Conservation (phyloP, 2,329 filamentous ascomycete species). For the Hypoxylon sp. region DNA sequence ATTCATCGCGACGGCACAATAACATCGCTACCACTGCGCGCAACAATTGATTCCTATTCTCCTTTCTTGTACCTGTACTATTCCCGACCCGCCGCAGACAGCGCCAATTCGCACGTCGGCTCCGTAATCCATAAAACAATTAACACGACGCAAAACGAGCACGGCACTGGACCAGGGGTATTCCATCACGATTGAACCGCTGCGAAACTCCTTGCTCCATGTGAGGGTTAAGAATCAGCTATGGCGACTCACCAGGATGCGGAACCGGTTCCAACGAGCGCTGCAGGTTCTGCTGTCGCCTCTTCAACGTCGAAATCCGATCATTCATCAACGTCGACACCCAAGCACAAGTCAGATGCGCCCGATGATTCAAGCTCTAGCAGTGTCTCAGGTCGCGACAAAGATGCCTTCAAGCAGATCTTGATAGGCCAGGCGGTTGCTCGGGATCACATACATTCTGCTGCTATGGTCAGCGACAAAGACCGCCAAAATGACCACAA, state of each 20-base stretch:
- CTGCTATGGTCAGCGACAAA: slow-evolving; percentile 63
- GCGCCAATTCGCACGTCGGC: slow-evolving; percentile 32
- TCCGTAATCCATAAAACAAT: slow-evolving; percentile 13
- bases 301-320: slow-evolving; percentile 47
- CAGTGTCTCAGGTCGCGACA: slow-evolving; percentile 60
- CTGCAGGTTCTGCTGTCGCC: slow-evolving; percentile 40
- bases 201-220: slow-evolving; percentile 33
- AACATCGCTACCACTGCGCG: slow-evolving; percentile 27
- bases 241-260: slow-evolving; percentile 51
- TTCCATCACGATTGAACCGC: slow-evolving; percentile 23
- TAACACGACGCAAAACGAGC: slow-evolving; percentile 4
- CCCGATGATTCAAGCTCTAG: slow-evolving; percentile 48
- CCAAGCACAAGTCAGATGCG: slow-evolving; percentile 50
- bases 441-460: slow-evolving; percentile 66
- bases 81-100: slow-evolving; percentile 5
- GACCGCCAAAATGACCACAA: slow-evolving; percentile 68
- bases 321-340: slow-evolving; percentile 49
- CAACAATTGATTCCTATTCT: slow-evolving; percentile 20
- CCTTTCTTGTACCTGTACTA: slow-evolving; percentile 16
- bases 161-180: slow-evolving; percentile 12
- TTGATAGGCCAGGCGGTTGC: slow-evolving; percentile 66
- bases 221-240: slow-evolving; percentile 31
- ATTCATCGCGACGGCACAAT: slow-evolving; percentile 32
- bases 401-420: slow-evolving; percentile 66
- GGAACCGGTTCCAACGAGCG: slow-evolving; percentile 42